These are phyloP conservation scores for Mortierella alpina DNA, from an alignment of 192 early-diverging fungal species.

Conservation along the genomic window DNA sequence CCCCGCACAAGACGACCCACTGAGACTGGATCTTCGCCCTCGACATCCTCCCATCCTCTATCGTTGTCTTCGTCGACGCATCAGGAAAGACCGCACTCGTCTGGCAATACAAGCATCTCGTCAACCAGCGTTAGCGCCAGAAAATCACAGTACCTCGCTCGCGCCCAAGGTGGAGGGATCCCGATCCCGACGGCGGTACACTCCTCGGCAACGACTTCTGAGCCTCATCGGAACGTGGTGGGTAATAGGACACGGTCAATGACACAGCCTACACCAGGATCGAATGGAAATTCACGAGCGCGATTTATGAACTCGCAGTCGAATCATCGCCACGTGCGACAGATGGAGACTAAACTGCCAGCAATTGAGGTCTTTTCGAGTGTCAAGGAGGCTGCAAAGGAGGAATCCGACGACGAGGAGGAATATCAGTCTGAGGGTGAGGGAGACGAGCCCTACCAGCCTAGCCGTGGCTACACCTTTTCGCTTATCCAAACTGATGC, in stretches of 20 bases:
- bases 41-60: background rate
- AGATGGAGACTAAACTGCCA: constrained; percentile 37
- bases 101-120: constrained; percentile 7
- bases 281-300: constrained; percentile 23
- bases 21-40: constrained; percentile 6
- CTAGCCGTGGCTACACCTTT: constrained; percentile 57
- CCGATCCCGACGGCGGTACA: background rate
- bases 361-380: constrained; percentile 65
- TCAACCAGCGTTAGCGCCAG: constrained; percentile 32
- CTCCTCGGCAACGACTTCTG: background rate
- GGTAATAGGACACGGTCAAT: constrained; percentile 26
- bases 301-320: constrained; percentile 33
- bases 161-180: constrained; percentile 28
- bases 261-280: constrained; percentile 40
- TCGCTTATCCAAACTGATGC: constrained; percentile 66
- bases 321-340: constrained; percentile 10
- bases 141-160: constrained; percentile 36
- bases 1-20: constrained; percentile 35
- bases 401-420: constrained; percentile 72
- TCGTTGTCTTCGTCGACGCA: background rate
- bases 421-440: constrained; percentile 56
- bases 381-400: constrained; percentile 64
- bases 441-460: constrained; percentile 49
- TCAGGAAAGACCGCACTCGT: background rate
- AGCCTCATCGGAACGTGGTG: constrained; percentile 5